Evolutionary conservation across 805 yeast genomes (phyloP).

Genomic region (Naumovozyma castellii): DNA sequence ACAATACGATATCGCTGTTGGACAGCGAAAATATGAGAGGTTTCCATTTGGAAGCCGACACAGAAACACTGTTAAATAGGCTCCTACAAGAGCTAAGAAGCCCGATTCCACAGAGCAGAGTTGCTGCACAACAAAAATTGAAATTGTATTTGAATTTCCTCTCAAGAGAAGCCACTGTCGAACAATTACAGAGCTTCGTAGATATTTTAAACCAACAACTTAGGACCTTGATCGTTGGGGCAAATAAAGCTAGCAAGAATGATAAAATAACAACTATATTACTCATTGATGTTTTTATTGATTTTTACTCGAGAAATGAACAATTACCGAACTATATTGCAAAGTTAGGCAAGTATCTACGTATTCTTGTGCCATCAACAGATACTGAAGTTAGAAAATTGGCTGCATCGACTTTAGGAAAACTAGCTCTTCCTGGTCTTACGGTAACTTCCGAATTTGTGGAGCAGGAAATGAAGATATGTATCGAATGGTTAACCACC

Average conservation of each 20-base stretch:
- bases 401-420: constrained; percentile 78
- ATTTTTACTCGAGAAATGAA: constrained; percentile 65
- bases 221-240: constrained; percentile 64
- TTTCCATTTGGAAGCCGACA: background rate
- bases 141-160: constrained; percentile 55
- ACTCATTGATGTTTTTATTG: constrained; percentile 79
- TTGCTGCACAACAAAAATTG: constrained; percentile 51
- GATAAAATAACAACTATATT: constrained; percentile 79
- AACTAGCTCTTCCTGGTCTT: constrained; percentile 77
- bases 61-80: background rate
- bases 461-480: constrained; percentile 75
- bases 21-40: background rate
- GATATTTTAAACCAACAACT: constrained; percentile 76
- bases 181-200: constrained; percentile 64
- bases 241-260: constrained; percentile 35
- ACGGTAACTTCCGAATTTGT: constrained; percentile 82
- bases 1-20: background rate
- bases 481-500: constrained; percentile 77
- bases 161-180: constrained; percentile 68
- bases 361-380: constrained; percentile 63
- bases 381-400: constrained; percentile 72
- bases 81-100: background rate
- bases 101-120: constrained; percentile 17
- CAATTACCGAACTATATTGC: constrained; percentile 78
- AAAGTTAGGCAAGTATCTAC: constrained; percentile 69